These are phyloP conservation scores for Medicago arabica DNA, from an alignment of 306 rosid species.

Conservation along the genomic window DNA sequence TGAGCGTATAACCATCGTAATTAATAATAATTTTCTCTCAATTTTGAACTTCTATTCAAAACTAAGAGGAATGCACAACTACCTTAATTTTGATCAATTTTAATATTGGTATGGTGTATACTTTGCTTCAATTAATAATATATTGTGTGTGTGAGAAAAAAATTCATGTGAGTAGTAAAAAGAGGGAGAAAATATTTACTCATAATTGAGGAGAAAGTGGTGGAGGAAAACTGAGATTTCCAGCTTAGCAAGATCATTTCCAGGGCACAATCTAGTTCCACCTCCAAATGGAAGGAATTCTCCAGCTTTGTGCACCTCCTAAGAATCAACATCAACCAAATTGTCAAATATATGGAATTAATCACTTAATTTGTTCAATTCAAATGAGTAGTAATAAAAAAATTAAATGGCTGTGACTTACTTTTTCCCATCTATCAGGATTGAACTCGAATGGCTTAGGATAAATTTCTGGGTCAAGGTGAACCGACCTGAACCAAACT, in stretches of 20 bases:
- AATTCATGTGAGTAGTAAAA: background rate
- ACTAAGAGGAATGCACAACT: too few relatives aligned
- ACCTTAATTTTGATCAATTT: too few relatives aligned
- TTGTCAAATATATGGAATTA: background rate
- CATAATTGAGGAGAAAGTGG: slow-evolving; percentile 65
- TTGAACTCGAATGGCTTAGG: slow-evolving; percentile 67
- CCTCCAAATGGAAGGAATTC: slow-evolving; percentile 83
- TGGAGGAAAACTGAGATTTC: slow-evolving; percentile 79
- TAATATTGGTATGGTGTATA: too few relatives aligned
- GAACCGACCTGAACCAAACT: slow-evolving; percentile 75
- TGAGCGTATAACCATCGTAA: too few relatives aligned
- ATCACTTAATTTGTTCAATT: background rate
- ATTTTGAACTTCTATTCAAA: too few relatives aligned
- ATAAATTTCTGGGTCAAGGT: slow-evolving; percentile 64
- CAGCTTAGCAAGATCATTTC: slow-evolving; percentile 56
- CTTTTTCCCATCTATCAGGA: slow-evolving; percentile 69
- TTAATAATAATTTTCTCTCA: too few relatives aligned
- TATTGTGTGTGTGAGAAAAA: background rate
- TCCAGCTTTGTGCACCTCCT: slow-evolving; percentile 62
- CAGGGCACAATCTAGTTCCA: slow-evolving; percentile 74
- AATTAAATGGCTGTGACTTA: slow-evolving; percentile 32
- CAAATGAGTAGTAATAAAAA: background rate
- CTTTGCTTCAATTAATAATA: too few relatives aligned
- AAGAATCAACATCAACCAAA: background rate
- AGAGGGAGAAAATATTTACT: slow-evolving; percentile 34